Conservation (phyloP, 805 yeast genomes). For the Metschnikowia chrysomelidarum region DNA sequence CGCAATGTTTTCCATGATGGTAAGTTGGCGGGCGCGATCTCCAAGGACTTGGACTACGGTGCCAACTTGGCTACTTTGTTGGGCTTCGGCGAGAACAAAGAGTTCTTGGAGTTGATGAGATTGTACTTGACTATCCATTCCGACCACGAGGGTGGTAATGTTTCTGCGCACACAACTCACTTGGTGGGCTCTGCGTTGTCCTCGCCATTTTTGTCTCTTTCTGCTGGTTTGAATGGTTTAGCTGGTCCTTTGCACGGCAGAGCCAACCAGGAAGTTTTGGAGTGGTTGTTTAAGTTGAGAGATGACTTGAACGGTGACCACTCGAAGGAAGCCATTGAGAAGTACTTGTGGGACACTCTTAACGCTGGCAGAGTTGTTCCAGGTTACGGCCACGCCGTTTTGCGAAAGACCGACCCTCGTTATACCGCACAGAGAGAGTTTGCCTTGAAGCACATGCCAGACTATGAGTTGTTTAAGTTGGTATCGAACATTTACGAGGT, state of each 20-base stretch:
- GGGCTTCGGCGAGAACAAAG: constrained; percentile 56
- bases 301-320: constrained; percentile 61
- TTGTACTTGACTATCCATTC: constrained; percentile 73
- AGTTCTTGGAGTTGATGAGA: constrained; percentile 69
- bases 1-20: constrained; percentile 60
- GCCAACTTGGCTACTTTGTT: constrained; percentile 65
- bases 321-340: constrained; percentile 54
- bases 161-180: constrained; percentile 79
- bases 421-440: constrained; percentile 72
- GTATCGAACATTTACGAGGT: constrained; percentile 64
- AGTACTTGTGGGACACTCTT: constrained; percentile 68
- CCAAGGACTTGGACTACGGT: constrained; percentile 62
- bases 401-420: constrained; percentile 81
- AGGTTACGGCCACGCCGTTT: constrained; percentile 87
- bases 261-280: constrained; percentile 82
- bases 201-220: constrained; percentile 70
- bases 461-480: constrained; percentile 63
- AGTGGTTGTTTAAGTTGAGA: constrained; percentile 66
- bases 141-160: constrained; percentile 85
- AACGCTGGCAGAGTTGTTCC: constrained; percentile 78
- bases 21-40: constrained; percentile 50
- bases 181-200: constrained; percentile 79
- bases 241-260: constrained; percentile 88
- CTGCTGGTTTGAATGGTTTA: constrained; percentile 79
- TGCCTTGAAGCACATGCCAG: constrained; percentile 58